Evolutionary conservation across 345 rosid genomes (phyloP).

Genomic region (Schrenkiella parvula): DNA sequence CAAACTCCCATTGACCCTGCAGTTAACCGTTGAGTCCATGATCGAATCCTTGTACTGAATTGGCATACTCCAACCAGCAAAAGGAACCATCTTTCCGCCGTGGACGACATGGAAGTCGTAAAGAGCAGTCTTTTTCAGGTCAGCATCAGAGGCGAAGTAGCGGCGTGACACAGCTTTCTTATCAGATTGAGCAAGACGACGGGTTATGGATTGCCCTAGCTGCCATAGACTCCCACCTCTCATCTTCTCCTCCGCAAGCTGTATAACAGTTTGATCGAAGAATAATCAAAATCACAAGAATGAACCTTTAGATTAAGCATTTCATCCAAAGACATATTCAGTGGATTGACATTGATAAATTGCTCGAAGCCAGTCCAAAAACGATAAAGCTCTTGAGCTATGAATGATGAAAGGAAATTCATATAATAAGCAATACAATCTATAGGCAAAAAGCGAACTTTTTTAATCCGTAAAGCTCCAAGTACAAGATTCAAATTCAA

Average conservation of each 20-base stretch:
- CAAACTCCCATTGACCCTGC: constrained; percentile 83
- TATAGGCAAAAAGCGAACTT: neutral
- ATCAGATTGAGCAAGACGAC: constrained; percentile 72
- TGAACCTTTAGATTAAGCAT: neutral
- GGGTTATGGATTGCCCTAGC: constrained; percentile 86
- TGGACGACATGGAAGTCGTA: constrained; percentile 76
- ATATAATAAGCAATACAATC: constrained; percentile 1
- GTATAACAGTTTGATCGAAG: constrained; percentile 27
- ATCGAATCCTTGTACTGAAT: constrained; percentile 97
- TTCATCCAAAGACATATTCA: neutral
- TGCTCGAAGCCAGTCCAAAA: neutral
- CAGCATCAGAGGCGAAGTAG: constrained; percentile 71
- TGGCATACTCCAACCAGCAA: constrained; percentile 99
- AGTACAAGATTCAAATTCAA: constrained; percentile 6
- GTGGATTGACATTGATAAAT: neutral
- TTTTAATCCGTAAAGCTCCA: neutral
- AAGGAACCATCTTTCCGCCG: constrained; percentile 98
- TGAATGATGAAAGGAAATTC: neutral
- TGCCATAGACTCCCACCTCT: constrained; percentile 96
- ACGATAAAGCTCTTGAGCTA: neutral
- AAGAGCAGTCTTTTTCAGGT: constrained; percentile 84
- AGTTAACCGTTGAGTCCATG: constrained; percentile 92
- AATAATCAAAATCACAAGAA: constrained; percentile 1
- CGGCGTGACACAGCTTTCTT: constrained; percentile 63
- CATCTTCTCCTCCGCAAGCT: constrained; percentile 46